Base-by-base conservation (phyloP, 768 basidiomycete species). In the Hericium rajendrae region DNA sequence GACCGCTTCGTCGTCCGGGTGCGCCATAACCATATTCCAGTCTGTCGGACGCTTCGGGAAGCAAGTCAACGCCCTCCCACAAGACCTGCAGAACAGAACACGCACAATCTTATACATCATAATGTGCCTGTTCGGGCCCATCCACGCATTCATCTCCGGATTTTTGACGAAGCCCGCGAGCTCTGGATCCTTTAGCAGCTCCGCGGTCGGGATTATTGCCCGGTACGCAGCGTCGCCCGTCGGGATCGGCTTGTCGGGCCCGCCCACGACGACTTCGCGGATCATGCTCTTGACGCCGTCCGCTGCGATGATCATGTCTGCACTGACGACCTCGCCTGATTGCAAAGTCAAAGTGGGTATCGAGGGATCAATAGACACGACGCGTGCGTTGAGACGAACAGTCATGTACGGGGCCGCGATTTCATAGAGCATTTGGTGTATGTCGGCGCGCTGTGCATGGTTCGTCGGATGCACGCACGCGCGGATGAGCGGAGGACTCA, bases 171-270 rank as follows among this genome's bases (percentile, higher is more conserved):
- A 53, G 16, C 37, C 15, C 48, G 39, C 54, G 26, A 61, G 39
- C 6, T 55, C 54, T 11, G 53, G 53, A 41, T 61, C 57, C 48
- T 61, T 55, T 12, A 51, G 22, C 53, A 61, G 22, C 32, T 56
- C 50, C 15, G 48, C 48, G 15, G 38, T 48, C 20, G 51, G 59
- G 15, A 57, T 38, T 16, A 38, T 52, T 13, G 41, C 56, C 16
- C 59, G 51, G 52, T 65, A 68, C 13, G 67, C 67, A 20, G 67
- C 67, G 53, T 68, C 67, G 9, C 67, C 67, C 6, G 67, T 68
- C 28, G 67, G 61, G 0, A 55, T 56, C 6, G 67, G 57, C 38
- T 54, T 39, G 46, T 61, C 63, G 16, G 59, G 54, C 2, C 49
- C 38, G n/a, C 64, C 64, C 15, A 66, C 60, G n/a, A 67, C 64